Evolutionary conservation across 345 rosid species (phyloP), one percentile per base, ranked within the genome.

Genomic region (Excoecaria cochinchinensis): DNA sequence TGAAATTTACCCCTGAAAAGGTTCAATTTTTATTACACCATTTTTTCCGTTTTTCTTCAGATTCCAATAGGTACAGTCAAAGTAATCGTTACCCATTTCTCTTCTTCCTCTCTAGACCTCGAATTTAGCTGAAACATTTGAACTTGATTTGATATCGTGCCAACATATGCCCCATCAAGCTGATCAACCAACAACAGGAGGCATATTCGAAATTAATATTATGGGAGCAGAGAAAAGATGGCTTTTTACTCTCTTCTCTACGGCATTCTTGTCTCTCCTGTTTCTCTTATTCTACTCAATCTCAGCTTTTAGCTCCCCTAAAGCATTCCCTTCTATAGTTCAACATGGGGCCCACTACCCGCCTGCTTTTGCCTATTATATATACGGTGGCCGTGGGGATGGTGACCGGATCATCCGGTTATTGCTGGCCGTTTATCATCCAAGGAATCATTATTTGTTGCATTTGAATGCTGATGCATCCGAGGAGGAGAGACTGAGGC

Each of bases 161-260:
- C 80, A 16, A 25, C 84, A 71, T 78, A 85, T 82, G 92, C 89
- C 81, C 78, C 80, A 74, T 38, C 40, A 60, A 51, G 46, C 62
- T 77, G 66, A 62, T 72, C 76, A 77, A 60, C 73, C 73, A 50
- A 74, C 66, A 61, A 68, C 64, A 56, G 60, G 69, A 44, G 8
- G 60, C 52, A 16, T 70, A 64, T 68, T 63, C 9, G 19, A 17
- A 24, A 16, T 53, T 57, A 48, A 42, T 47, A 79, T 21, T 25
- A 93, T 96, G 97, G 99, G 97, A 87, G 94, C 97, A 82, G 98
- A 96, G 82, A 93, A 79, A 87, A 92, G 88, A 85, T 89, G 98
- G 92, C 86, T 96, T 51, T 90, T 93, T 81, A 86, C 93, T 15
- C 93, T 96, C 83, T 90, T 93, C 89, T 87, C 92, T 17, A 87